phyloP scores from a whole-genome alignment of 768 basidiomycete species.

The Saitozyma sp. region DNA sequence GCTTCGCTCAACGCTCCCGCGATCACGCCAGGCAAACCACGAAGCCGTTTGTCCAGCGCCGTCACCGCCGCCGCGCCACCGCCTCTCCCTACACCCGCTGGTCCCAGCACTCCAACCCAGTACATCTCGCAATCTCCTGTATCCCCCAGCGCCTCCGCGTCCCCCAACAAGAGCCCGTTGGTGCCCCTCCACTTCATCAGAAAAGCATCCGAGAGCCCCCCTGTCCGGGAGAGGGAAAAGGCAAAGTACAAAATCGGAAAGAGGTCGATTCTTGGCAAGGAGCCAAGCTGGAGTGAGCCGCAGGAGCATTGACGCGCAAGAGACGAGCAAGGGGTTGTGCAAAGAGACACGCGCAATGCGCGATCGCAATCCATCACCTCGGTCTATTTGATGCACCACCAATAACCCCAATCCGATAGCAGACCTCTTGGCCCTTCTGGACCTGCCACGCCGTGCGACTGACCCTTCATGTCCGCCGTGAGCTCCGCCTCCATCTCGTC shows the following conservation, averaged over 20 bases:
- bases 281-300: background rate
- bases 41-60: no score
- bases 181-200: slow-evolving; percentile 82
- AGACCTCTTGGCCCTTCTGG: slow-evolving; percentile 13
- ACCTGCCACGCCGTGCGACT: slow-evolving; percentile 14
- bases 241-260: slow-evolving; percentile 17
- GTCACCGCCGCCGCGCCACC: background rate
- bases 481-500: slow-evolving; percentile 4
- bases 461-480: slow-evolving; percentile 5
- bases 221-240: slow-evolving; percentile 37
- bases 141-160: background rate
- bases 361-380: no score
- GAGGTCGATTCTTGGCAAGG: slow-evolving; percentile 29
- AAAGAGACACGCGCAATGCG: no score
- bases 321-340: no score
- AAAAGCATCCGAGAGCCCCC: slow-evolving; percentile 58
- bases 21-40: no score
- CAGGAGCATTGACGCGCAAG: no score
- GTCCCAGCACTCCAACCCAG: background rate
- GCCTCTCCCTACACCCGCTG: background rate
- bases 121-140: background rate
- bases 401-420: slow-evolving; percentile 22
- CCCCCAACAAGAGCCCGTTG: slow-evolving; percentile 56
- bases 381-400: slow-evolving; percentile 8
- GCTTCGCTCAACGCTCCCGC: background rate